Percentiles rank a stretch among this genome's conserved stretches.
phyloP scores from a whole-genome alignment of 2,329 filamentous ascomycete species.

The Onygenales sp. region DNA sequence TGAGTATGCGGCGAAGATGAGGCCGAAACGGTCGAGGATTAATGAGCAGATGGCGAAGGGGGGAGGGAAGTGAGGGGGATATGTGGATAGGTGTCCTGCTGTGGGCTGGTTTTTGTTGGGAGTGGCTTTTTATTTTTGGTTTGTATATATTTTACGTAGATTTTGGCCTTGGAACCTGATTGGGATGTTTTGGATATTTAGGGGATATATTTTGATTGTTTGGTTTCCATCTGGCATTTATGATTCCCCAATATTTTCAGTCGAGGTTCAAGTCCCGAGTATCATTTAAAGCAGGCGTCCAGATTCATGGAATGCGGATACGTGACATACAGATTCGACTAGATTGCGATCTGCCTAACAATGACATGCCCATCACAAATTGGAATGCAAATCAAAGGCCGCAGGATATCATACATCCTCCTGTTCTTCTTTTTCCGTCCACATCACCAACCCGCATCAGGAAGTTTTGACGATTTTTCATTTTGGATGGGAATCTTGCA shows the following conservation, averaged over 20 bases:
- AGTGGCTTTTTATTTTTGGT: neutral
- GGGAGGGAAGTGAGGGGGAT: neutral
- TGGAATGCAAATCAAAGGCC: too few species aligned
- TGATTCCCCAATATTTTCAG: too few species aligned
- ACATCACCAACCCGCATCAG: neutral
- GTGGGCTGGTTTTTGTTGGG: neutral
- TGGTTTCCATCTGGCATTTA: too few species aligned
- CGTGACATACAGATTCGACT: neutral
- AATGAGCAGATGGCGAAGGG: conserved; percentile 25
- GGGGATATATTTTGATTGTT: too few species aligned
- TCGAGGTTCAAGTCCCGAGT: too few species aligned
- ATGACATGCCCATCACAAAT: too few species aligned
- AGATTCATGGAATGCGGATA: neutral
- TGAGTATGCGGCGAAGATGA: conserved; percentile 55
- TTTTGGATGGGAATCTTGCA: neutral
- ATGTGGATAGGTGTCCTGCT: conserved; percentile 7
- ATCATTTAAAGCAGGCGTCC: neutral
- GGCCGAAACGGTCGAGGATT: conserved; percentile 43
- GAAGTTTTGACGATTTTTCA: neutral
- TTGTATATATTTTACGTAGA: neutral
- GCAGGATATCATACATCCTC: too few species aligned
- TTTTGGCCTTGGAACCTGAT: too few species aligned
- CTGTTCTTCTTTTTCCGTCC: neutral
- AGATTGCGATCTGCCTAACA: too few species aligned
- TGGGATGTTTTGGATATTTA: too few species aligned